Conservation (phyloP, 352 stramenopile species). For the Aphanomyces cochlioides region DNA sequence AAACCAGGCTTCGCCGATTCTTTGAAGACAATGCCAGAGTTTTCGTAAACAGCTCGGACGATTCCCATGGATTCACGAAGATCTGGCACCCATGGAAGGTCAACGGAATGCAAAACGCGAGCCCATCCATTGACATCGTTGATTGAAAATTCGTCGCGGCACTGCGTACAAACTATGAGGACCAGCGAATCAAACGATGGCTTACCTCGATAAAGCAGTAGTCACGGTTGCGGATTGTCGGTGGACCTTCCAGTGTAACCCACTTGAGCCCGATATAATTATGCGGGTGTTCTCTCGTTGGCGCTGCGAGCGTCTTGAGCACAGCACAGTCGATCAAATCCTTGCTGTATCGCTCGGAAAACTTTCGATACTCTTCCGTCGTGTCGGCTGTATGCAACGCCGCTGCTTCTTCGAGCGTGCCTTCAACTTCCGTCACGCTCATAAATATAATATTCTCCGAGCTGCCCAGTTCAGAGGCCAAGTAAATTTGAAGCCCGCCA, state of each 20-base stretch:
- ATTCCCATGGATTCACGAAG: slow-evolving; percentile 4
- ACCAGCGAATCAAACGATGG: neutral
- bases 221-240: slow-evolving; percentile 71
- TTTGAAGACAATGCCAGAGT: slow-evolving; percentile 15
- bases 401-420: slow-evolving; percentile 20
- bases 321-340: slow-evolving; percentile 75
- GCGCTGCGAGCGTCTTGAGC: slow-evolving; percentile 54
- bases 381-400: neutral
- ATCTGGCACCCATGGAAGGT: slow-evolving; percentile 4
- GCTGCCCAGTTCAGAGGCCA: neutral
- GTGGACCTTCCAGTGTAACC: slow-evolving; percentile 64
- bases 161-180: neutral
- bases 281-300: slow-evolving; percentile 66
- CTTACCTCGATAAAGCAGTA: slow-evolving; percentile 58
- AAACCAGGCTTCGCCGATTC: neutral
- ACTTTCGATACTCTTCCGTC: neutral
- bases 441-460: neutral
- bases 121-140: neutral
- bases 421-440: slow-evolving; percentile 6
- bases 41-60: neutral
- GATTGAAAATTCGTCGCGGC: neutral
- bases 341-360: neutral
- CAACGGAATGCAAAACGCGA: neutral
- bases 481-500: slow-evolving; percentile 6
- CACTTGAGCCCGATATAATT: slow-evolving; percentile 81